Evolutionary conservation across 176 grass and related monocot genomes (phyloP), one percentile per base, ranked within the genome.

Genomic region (Cocos nucifera): DNA sequence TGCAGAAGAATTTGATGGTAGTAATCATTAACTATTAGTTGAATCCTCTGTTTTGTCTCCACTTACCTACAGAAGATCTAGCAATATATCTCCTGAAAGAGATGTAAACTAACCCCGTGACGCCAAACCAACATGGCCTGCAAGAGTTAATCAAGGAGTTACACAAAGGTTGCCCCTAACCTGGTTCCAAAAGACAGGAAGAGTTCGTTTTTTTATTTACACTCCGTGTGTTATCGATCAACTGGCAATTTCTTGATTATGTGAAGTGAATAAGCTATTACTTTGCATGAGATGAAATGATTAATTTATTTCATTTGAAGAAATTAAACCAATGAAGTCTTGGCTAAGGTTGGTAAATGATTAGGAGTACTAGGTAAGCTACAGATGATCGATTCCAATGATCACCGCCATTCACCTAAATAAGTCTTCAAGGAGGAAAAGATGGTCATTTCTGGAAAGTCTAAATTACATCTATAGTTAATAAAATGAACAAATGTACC

Each of bases 51-150:
- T 12, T 44, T 44, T 44, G 35, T 44, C 35, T 12, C 35, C 14
- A 44, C 35, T 44, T 12, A 44, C 35, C 35, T 10, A 44, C 35
- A 44, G 8, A 30, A 30, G 28, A 44, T 44, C 35, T 44, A 12
- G 35, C 9, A 44, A 12, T 9, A 44, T 44, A 44, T 56, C 54
- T 22, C 54, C 23, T 56, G 54, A 56, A 56, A 12, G 22, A 56
- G 54, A 56, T 56, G 54, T 56, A 56, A 56, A 56, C 54, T 56
- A 7, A 14, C 54, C 54, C 54, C 54, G 54, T 56, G 54, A 56
- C 19, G 6, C 35, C 35, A 19, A 22, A 21, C 3, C 54, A 56
- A 56, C 9, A 21, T 56, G 54, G 19, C 54, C 54, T 56, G 9
- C 19, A 22, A 56, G 54, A 20, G 18, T 20, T 55, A 17, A 55